Percentiles rank a stretch among this genome's conserved stretches.
These are phyloP conservation scores for Athelia psychrophila DNA, from an alignment of 1,284 basidiomycete genomes.

Conservation along the genomic window DNA sequence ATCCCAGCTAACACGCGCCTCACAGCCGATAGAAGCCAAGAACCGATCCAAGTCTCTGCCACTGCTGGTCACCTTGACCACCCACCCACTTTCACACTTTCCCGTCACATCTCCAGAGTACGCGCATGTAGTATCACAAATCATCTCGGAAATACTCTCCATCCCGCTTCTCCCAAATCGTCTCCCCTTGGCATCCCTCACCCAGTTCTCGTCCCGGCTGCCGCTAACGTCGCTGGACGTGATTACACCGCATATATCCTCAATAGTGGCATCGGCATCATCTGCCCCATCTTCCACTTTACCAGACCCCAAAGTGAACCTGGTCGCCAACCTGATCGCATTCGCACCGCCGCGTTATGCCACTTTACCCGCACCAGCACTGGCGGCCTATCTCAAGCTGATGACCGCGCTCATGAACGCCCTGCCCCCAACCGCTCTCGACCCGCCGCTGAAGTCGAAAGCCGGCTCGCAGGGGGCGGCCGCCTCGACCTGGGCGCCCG, in stretches of 20 bases:
- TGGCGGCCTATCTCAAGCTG: constrained; percentile 56
- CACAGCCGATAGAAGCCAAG: constrained; percentile 40
- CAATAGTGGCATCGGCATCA: background rate
- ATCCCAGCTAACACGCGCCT: background rate
- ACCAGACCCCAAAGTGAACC: constrained; percentile 39
- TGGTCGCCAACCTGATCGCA: constrained; percentile 63
- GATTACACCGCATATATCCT: constrained; percentile 3
- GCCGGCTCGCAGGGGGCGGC: constrained; percentile 13
- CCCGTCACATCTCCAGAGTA: constrained; percentile 27
- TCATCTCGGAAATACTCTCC: constrained; percentile 52
- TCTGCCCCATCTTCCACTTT: constrained; percentile 11
- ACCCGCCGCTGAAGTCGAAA: constrained; percentile 33
- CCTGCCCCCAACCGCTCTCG: constrained; percentile 51
- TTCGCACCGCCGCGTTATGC: constrained; percentile 58
- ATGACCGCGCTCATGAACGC: constrained; percentile 47
- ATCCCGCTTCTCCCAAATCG: constrained; percentile 69
- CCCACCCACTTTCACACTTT: constrained; percentile 34
- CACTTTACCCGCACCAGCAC: constrained; percentile 37
- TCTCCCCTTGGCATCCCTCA: constrained; percentile 31
- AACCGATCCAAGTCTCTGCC: constrained; percentile 35
- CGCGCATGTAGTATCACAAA: constrained; percentile 12
- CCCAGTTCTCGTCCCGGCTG: constrained; percentile 17
- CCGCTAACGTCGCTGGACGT: constrained; percentile 14
- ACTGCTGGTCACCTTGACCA: constrained; percentile 38
- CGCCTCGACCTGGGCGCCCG: constrained; percentile 10